Evolutionary conservation across 2,329 filamentous ascomycete species (phyloP), one percentile per base, ranked within the genome.

Genomic region (Aureobasidium leucospermi): DNA sequence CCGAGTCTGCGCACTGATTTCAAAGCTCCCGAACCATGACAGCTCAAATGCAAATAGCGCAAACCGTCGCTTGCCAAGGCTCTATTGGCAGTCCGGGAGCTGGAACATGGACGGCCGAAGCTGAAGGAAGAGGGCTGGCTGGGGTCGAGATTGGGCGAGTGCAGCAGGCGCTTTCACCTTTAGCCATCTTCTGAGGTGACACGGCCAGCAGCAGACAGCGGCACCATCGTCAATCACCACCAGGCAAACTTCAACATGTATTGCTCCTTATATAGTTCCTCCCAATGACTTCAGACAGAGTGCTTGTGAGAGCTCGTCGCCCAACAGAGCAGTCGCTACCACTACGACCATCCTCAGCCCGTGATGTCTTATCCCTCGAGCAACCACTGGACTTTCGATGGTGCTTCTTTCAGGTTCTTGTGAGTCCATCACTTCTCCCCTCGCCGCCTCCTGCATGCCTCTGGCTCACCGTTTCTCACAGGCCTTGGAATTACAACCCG

Each of bases 31-130:
- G 23, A 23, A 23, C 23, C 23, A 23, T 23, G 23, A 31, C 28
- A 43, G 29, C 39, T 39, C 38, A 15, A 39, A 11, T 55, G 23
- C 39, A 19, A 34, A 55, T 55, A 38, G 51, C 51, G 51, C 39
- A 55, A 52, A 55, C 51, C 51, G 51, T 38, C 16, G 51, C 16
- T 11, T 29, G 51, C 51, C 51, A 55, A 55, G 51, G 31, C 47
- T 3, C 32, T n/a, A 7, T 51, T 31, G n/a, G 46, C 23, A 31
- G n/a, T 32, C 16, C 31, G 36, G 34, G 19, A 31, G 19, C 48
- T 52, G 48, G 48, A 52, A 52, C 34, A 52, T 39, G 13, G 34
- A 29, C 41, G 48, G 23, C 48, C 48, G 34, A 52, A 52, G 47
- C 47, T 23, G 16, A 31, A 36, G 28, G 47, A 29, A 34, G 29